These are phyloP conservation scores for Dactylella cylindrospora DNA, from an alignment of 2,329 filamentous ascomycete genomes.

Conservation along the genomic window DNA sequence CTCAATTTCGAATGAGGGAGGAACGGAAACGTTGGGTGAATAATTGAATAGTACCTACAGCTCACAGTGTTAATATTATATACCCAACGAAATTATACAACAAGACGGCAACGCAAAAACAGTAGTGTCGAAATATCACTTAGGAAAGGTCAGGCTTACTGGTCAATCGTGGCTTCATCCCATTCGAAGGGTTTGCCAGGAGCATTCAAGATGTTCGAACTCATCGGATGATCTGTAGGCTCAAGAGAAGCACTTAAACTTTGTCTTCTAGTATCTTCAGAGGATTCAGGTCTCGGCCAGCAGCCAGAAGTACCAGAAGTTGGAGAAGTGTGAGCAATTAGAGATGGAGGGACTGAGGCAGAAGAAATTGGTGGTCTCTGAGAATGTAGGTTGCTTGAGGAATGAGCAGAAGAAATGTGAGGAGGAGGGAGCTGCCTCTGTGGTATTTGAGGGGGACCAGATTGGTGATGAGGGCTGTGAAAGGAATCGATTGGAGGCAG, in stretches of 20 bases:
- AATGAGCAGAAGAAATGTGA: slow-evolving; percentile 48
- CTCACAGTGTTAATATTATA: slow-evolving; percentile 38
- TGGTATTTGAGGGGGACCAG: slow-evolving; percentile 47
- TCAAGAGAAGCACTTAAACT: slow-evolving; percentile 49
- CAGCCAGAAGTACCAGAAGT: slow-evolving; percentile 48
- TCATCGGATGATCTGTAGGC: slow-evolving; percentile 48
- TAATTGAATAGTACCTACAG: slow-evolving; percentile 62
- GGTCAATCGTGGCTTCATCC: slow-evolving; percentile 55
- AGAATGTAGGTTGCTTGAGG: slow-evolving; percentile 44
- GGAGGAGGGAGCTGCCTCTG: slow-evolving; percentile 48
- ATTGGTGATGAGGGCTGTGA: slow-evolving; percentile 48
- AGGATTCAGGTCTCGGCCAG: slow-evolving; percentile 43
- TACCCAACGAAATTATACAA: slow-evolving; percentile 20
- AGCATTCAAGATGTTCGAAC: slow-evolving; percentile 46
- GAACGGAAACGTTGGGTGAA: slow-evolving; percentile 69
- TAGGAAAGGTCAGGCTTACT: slow-evolving; percentile 48
- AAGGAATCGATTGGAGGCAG: slow-evolving; percentile 49
- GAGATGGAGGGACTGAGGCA: slow-evolving; percentile 42
- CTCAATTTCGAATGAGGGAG: slow-evolving; percentile 62
- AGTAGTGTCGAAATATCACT: neutral
- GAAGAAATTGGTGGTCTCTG: slow-evolving; percentile 43
- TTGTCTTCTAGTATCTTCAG: slow-evolving; percentile 47
- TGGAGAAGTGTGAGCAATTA: slow-evolving; percentile 45
- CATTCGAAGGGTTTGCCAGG: slow-evolving; percentile 52
- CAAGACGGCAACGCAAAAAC: slow-evolving; percentile 37